Evolutionary conservation across 768 basidiomycete genomes (phyloP).

Genomic region (Agaricus bisporus): DNA sequence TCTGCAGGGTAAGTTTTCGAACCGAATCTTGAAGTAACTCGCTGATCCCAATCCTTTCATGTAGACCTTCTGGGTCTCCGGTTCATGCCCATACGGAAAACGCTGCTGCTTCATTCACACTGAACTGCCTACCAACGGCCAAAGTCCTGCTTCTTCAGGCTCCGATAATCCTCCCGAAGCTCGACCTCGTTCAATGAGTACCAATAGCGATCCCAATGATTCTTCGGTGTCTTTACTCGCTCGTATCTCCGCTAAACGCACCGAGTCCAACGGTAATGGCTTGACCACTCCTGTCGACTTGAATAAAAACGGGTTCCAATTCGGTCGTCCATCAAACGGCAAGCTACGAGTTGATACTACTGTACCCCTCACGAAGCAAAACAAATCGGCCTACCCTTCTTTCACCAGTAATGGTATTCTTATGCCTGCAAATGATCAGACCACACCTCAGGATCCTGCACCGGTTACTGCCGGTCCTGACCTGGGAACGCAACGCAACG

Average conservation of each 20-base stretch:
- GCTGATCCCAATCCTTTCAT: constrained; percentile 12
- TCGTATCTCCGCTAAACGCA: constrained; percentile 67
- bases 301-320: constrained; percentile 42
- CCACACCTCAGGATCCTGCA: constrained; percentile 62
- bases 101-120: constrained; percentile 94
- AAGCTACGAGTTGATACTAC: constrained; percentile 73
- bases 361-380: constrained; percentile 57
- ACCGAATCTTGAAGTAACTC: constrained; percentile 2
- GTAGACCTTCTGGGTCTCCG: constrained; percentile 91
- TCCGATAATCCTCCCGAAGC: constrained; percentile 39
- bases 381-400: constrained; percentile 81
- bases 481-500: constrained; percentile 69
- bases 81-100: constrained; percentile 89
- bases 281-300: constrained; percentile 49
- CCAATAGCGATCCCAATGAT: constrained; percentile 78
- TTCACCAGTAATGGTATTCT: constrained; percentile 57
- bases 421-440: constrained; percentile 51
- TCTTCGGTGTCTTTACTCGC: constrained; percentile 67
- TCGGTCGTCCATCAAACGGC: constrained; percentile 58
- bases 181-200: constrained; percentile 61
- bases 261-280: constrained; percentile 33
- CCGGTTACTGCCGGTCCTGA: constrained; percentile 85
- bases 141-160: constrained; percentile 36
- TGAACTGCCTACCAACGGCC: constrained; percentile 63
- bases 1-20: constrained; percentile 64